Evolutionary conservation across 1,284 basidiomycete species (phyloP), one percentile per base, ranked within the genome.

Genomic region (Trichosporon inkin): DNA sequence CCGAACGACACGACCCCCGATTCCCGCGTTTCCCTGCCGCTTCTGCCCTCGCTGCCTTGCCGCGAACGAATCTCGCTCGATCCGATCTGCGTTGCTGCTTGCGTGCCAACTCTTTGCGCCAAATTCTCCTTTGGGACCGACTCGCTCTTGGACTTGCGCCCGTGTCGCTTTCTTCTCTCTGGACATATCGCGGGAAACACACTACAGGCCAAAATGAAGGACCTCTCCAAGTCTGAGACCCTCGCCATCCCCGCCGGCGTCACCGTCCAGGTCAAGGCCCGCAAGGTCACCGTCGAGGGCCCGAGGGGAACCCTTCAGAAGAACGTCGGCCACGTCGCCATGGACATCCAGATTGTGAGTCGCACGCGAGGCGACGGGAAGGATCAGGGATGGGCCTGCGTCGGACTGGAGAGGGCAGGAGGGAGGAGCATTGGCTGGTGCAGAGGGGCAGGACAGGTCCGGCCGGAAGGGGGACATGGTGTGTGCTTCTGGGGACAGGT

Each of bases 251-350:
- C 94, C 62, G 86, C 88, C 76, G 86, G 85, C 70, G 88, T 98
- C 73, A 86, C 87, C 60, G 85, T 96, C 68, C 78, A 81, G 73
- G 84, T 96, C 81, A 94, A 94, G 83, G 86, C 93, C 70, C 87
- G 94, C 66, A 81, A 90, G 72, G 88, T 98, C 78, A 88, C 85
- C 65, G 92, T 97, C 71, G 86, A 85, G 70, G 93, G 93, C 52
- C 90, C 93, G 63, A 86, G 93, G 60, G 93, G 93, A 67, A 89
- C 86, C 62, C 84, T 97, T 73, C 85, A 83, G 68, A 97, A 97
- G 86, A 89, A 88, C 74, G 86, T 94, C 78, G 89, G 90, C 69
- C 93, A 97, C 84, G 86, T 95, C 72, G 86, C 93, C 82, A 94
- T 97, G 90, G 94, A 97, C 82, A 90, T 98, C 79, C 87, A 90